Conservation (phyloP, 1,284 basidiomycete genomes). For the Trichosporon sp. region DNA sequence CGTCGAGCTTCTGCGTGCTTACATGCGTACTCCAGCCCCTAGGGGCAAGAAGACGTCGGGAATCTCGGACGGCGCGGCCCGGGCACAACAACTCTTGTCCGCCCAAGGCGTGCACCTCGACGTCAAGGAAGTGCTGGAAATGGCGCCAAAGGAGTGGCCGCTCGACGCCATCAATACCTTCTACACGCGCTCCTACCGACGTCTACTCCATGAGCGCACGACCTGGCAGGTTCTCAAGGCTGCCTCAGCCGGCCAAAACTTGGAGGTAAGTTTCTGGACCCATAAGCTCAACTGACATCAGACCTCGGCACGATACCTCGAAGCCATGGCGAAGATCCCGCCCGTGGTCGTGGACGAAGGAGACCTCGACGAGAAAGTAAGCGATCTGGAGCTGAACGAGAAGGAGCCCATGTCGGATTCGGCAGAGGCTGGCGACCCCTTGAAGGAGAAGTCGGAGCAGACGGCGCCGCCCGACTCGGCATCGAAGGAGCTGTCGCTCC, state of each 20-base stretch:
- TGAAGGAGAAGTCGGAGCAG: neutral
- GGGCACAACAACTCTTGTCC: constrained; percentile 70
- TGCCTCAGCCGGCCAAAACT: constrained; percentile 54
- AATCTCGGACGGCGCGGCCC: constrained; percentile 64
- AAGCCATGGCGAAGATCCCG: constrained; percentile 39
- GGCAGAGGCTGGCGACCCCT: neutral
- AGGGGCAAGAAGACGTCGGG: constrained; percentile 48
- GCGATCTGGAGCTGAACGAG: constrained; percentile 5
- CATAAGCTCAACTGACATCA: constrained; percentile 23
- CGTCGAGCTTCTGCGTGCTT: constrained; percentile 73
- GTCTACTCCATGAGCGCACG: constrained; percentile 65
- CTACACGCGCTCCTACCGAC: constrained; percentile 73
- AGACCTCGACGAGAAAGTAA: constrained; percentile 28
- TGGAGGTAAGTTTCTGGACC: constrained; percentile 33
- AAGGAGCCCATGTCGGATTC: constrained; percentile 1
- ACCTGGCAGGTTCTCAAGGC: constrained; percentile 52
- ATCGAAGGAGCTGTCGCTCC: constrained; percentile 17
- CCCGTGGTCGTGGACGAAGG: constrained; percentile 34
- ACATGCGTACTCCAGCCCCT: constrained; percentile 70
- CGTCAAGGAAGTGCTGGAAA: constrained; percentile 70
- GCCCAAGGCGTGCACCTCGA: constrained; percentile 79
- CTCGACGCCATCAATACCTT: constrained; percentile 72
- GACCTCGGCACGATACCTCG: constrained; percentile 47
- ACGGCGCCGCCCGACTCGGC: neutral
- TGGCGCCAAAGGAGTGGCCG: constrained; percentile 75